Base-by-base conservation (phyloP, 2,329 filamentous ascomycete genomes). In the Nothophoma quercina region DNA sequence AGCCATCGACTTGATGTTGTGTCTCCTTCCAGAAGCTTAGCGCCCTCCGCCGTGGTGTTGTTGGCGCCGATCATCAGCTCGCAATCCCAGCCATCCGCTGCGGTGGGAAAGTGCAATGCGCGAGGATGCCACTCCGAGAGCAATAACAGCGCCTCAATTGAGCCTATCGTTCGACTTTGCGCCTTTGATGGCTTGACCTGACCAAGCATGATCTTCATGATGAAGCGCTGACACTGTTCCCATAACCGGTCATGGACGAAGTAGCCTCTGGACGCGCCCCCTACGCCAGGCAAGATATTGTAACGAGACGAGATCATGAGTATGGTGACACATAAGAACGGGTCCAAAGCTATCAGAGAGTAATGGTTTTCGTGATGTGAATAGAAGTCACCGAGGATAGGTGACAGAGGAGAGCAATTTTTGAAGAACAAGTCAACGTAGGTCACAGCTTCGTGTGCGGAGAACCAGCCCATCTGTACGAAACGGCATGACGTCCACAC, bases 61-160 rank as follows among this genome's bases (percentile, higher is more conserved):
- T 75, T 69, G 15, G 71, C 65, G 7, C 71, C 76, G 10, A 80
- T 67, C 33, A 82, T 75, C 4, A 83, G 63, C 47, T 82, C 79
- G n/a, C 78, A 80, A 55, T 85, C 81, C 81, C 81, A 83, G 1
- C 81, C 81, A 58, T 84, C 81, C 5, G 74, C 77, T 29, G 78
- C 79, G 0, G 81, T 81, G 0, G 81, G 81, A 21, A 83, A 80
- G 56, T 84, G 80, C 1, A 84, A 68, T 4, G 81, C 79, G 15
- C 81, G 77, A 1, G 82, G 81, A 56, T 83, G 81, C 82, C 82
- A 85, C 62, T 84, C 81, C 0, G 79, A 81, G n/a, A 84, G 75
- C 1, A 84, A 63, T 1, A 84, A 58, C 0, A 85, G 70, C 0
- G 80, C 81, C 56, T 84, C 80, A 3, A 84, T 82, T 0, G 80